phyloP scores from a whole-genome alignment of 2,329 filamentous ascomycete genomes.

The Aspergillus cejpii region DNA sequence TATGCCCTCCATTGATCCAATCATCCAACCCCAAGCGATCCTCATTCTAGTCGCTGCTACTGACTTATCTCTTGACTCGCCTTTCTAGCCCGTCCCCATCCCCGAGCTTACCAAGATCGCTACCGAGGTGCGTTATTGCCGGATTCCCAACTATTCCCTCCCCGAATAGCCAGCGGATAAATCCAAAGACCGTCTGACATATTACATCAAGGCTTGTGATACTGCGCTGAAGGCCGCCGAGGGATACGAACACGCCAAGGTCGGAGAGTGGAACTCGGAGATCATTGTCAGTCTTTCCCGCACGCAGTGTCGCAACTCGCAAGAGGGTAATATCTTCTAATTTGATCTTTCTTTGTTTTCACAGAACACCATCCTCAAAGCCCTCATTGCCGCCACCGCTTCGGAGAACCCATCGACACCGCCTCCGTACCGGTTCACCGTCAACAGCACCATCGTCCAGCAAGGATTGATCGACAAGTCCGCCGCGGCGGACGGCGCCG shows the following conservation, averaged over 20 bases:
- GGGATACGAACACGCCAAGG: constrained; percentile 80
- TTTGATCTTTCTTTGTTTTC: background rate
- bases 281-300: constrained; percentile 67
- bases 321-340: background rate
- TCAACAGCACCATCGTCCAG: constrained; percentile 98
- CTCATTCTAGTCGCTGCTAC: constrained; percentile 4
- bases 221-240: constrained; percentile 65
- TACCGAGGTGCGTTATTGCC: constrained; percentile 58
- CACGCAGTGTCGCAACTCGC: background rate
- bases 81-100: constrained; percentile 61
- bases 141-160: background rate
- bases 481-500: constrained; percentile 51
- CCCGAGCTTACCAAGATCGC: constrained; percentile 79
- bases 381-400: constrained; percentile 39
- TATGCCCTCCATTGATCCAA: constrained; percentile 1
- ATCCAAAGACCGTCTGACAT: constrained; percentile 12
- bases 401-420: constrained; percentile 31
- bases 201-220: constrained; percentile 67
- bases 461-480: constrained; percentile 56
- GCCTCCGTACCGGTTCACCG: constrained; percentile 82
- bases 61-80: background rate
- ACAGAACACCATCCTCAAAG: constrained; percentile 38
- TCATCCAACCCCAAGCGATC: background rate
- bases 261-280: constrained; percentile 78
- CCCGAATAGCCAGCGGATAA: background rate